phyloP scores from a whole-genome alignment of 129 eudicot species.

The Smallanthus sonchifolius region DNA sequence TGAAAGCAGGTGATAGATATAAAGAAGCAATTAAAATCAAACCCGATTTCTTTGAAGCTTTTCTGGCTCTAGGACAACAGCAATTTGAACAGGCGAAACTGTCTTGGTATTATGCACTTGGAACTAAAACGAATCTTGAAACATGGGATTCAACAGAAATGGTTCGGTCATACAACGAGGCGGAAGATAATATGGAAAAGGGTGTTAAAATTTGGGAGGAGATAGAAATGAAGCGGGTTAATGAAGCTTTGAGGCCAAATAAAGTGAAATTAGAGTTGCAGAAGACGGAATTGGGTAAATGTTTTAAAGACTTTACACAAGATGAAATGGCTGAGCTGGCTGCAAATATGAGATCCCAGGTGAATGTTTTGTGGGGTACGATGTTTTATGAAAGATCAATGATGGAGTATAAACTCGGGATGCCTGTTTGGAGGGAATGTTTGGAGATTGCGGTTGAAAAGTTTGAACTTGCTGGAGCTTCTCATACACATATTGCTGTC shows the following conservation, averaged over 20 bases:
- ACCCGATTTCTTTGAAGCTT: slow-evolving; percentile 75
- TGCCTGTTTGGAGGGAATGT: slow-evolving; percentile 86
- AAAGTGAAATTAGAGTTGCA: slow-evolving; percentile 31
- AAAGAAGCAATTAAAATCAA: slow-evolving; percentile 72
- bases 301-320: slow-evolving; percentile 36
- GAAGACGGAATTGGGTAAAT: slow-evolving; percentile 37
- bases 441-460: slow-evolving; percentile 80
- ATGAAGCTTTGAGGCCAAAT: slow-evolving; percentile 32
- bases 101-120: slow-evolving; percentile 74
- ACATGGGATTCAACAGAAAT: slow-evolving; percentile 60
- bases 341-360: slow-evolving; percentile 60
- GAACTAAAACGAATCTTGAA: slow-evolving; percentile 50
- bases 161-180: slow-evolving; percentile 58
- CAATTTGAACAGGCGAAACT: slow-evolving; percentile 89
- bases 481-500: slow-evolving; percentile 78
- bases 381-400: slow-evolving; percentile 90
- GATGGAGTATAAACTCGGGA: slow-evolving; percentile 74
- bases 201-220: slow-evolving; percentile 83
- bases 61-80: slow-evolving; percentile 74
- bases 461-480: slow-evolving; percentile 87
- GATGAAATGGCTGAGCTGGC: slow-evolving; percentile 64
- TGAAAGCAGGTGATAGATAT: slow-evolving; percentile 61
- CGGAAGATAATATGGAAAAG: slow-evolving; percentile 85
- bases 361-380: slow-evolving; percentile 77
- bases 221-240: slow-evolving; percentile 32